Percentiles rank a stretch among this genome's conserved stretches.
Conservation (phyloP, 441 rosid species). For the Populus hybrid region DNA sequence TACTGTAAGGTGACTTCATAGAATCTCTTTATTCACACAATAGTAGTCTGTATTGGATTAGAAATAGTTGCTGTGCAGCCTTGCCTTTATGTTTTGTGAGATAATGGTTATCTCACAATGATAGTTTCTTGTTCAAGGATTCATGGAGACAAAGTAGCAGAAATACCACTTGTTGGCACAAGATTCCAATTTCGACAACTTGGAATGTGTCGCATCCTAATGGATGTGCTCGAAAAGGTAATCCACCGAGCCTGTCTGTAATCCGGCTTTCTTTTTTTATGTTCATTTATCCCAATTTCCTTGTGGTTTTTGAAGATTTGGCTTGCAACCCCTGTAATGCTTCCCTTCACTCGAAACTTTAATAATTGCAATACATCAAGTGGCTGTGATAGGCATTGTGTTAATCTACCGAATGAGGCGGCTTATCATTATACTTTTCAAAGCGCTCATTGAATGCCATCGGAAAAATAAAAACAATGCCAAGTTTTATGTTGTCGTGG, state of each 20-base stretch:
- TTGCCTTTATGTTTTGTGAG: constrained; percentile 2
- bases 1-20: constrained; percentile 52
- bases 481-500: neutral
- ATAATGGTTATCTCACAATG: constrained; percentile 12
- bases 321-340: neutral
- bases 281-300: neutral
- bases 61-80: constrained; percentile 7
- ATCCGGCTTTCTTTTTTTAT: neutral
- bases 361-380: neutral
- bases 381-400: neutral
- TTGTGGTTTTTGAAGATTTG: neutral
- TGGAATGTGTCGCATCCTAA: constrained; percentile 76
- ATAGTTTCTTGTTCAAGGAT: constrained; percentile 43
- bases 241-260: neutral
- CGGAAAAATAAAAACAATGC: too few species aligned
- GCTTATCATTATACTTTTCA: neutral
- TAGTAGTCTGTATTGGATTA: neutral
- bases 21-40: constrained; percentile 5
- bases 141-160: constrained; percentile 68
- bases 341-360: neutral
- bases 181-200: constrained; percentile 58
- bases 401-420: neutral
- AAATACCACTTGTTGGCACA: constrained; percentile 83
- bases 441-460: neutral
- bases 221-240: constrained; percentile 78